A percentile compares a stretch with the other conserved stretches of the same genome.
These are phyloP conservation scores for Metschnikowia cerradonensis DNA, from an alignment of 805 yeast species.

Conservation along the genomic window DNA sequence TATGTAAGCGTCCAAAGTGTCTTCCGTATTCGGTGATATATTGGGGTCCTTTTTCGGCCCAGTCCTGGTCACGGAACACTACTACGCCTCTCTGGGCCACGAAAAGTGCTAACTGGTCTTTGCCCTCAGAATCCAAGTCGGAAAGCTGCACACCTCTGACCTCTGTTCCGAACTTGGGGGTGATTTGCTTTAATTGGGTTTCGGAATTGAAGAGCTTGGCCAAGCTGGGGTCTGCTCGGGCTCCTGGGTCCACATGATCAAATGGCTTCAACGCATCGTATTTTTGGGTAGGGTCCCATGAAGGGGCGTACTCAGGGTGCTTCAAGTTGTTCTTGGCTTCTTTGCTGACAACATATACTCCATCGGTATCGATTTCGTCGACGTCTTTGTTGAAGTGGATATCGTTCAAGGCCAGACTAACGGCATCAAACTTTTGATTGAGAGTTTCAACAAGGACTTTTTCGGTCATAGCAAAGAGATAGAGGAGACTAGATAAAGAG, in stretches of 20 bases:
- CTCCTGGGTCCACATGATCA: conserved; percentile 28
- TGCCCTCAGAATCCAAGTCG: conserved; percentile 22
- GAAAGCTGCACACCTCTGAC: conserved; percentile 29
- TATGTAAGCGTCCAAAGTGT: conserved; percentile 38
- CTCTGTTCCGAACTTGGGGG: conserved; percentile 33
- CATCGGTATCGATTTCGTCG: conserved; percentile 30
- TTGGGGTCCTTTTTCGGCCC: conserved; percentile 22
- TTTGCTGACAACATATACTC: conserved; percentile 26
- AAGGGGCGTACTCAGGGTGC: conserved; percentile 27
- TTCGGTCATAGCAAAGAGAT: neutral
- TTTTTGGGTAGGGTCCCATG: conserved; percentile 31
- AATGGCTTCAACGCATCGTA: conserved; percentile 26
- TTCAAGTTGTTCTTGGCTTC: conserved; percentile 25
- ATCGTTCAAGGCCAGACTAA: conserved; percentile 5
- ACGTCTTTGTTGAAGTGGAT: conserved; percentile 14
- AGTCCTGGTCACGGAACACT: conserved; percentile 31
- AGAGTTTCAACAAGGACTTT: neutral
- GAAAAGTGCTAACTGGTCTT: conserved; percentile 31
- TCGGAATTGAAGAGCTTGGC: conserved; percentile 21
- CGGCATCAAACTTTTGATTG: conserved; percentile 4
- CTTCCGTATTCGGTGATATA: conserved; percentile 31
- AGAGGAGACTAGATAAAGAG: no score
- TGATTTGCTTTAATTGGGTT: conserved; percentile 18
- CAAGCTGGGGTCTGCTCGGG: conserved; percentile 21
- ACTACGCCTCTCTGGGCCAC: conserved; percentile 35